A percentile compares a stretch with the other conserved stretches of the same genome.
These are phyloP conservation scores for Gymnopilus dilepis DNA, from an alignment of 768 basidiomycete species.

Conservation along the genomic window DNA sequence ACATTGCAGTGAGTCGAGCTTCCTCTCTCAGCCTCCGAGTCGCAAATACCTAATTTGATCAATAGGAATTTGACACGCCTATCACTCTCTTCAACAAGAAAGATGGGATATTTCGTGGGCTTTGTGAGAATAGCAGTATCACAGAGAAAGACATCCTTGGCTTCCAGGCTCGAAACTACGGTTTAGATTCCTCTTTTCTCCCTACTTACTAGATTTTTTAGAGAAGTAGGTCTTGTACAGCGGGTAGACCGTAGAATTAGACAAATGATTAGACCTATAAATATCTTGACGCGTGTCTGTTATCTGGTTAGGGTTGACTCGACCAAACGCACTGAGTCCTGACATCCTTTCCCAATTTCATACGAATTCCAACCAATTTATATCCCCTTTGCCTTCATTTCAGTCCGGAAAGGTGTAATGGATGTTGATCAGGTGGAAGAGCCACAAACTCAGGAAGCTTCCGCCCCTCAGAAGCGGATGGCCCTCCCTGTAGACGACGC, in stretches of 20 bases:
- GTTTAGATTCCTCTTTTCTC: background rate
- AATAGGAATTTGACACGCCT: constrained; percentile 64
- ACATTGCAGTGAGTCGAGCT: constrained; percentile 48
- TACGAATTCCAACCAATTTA: background rate
- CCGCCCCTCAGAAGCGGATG: constrained; percentile 28
- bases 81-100: constrained; percentile 49
- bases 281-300: background rate
- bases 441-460: constrained; percentile 30
- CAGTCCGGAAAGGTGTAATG: constrained; percentile 32
- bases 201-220: too few relatives aligned
- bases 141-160: constrained; percentile 23
- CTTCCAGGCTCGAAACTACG: background rate
- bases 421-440: constrained; percentile 47
- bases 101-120: constrained; percentile 61
- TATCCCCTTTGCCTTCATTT: background rate
- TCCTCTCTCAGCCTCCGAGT: background rate
- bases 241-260: too few relatives aligned
- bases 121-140: constrained; percentile 49
- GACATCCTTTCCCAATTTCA: background rate
- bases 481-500: constrained; percentile 68
- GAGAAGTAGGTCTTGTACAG: too few relatives aligned
- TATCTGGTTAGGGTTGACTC: constrained; percentile 1
- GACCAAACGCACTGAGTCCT: background rate
- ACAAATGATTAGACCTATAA: background rate
- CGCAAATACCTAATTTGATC: background rate